Conservation (phyloP, 1,284 basidiomycete species). For the Ganoderma meredithae region DNA sequence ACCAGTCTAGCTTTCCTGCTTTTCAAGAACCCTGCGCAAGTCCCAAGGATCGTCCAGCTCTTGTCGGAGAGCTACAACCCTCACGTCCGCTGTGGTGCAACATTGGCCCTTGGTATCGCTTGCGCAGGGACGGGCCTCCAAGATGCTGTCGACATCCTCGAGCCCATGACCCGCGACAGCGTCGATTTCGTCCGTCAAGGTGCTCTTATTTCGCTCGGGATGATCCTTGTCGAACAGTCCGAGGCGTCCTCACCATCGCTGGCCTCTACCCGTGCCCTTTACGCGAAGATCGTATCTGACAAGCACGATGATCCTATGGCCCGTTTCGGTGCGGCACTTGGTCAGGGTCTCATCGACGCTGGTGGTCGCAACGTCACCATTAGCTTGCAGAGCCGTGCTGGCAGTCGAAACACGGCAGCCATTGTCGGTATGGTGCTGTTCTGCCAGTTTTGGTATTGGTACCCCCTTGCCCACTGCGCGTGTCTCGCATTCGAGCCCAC, state of each 20-base stretch:
- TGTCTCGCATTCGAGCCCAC: slow-evolving; percentile 94
- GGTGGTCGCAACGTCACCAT: slow-evolving; percentile 96
- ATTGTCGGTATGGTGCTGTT: slow-evolving; percentile 97
- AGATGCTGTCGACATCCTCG: slow-evolving; percentile 94
- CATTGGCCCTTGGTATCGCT: slow-evolving; percentile 92
- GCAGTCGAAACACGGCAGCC: slow-evolving; percentile 89
- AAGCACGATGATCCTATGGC: slow-evolving; percentile 99
- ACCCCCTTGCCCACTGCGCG: slow-evolving; percentile 93
- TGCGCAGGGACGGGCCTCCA: slow-evolving; percentile 97
- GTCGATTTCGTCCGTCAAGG: slow-evolving; percentile 98
- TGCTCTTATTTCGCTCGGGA: slow-evolving; percentile 93
- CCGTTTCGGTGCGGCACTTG: slow-evolving; percentile 93
- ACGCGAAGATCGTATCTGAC: slow-evolving; percentile 89
- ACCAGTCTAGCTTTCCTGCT: slow-evolving; percentile 94
- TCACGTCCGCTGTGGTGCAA: slow-evolving; percentile 96
- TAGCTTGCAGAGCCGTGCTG: slow-evolving; percentile 89
- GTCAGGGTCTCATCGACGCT: slow-evolving; percentile 96
- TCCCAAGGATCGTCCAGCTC: slow-evolving; percentile 94
- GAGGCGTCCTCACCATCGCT: slow-evolving; percentile 88
- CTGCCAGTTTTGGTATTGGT: slow-evolving; percentile 99
- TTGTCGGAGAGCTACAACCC: slow-evolving; percentile 98
- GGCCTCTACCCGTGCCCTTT: slow-evolving; percentile 80
- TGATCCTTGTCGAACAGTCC: slow-evolving; percentile 96
- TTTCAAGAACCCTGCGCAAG: slow-evolving; percentile 94
- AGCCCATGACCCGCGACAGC: slow-evolving; percentile 96